Evolutionary conservation across 176 grass and related monocot genomes (phyloP).

Genomic region (Canna indica): DNA sequence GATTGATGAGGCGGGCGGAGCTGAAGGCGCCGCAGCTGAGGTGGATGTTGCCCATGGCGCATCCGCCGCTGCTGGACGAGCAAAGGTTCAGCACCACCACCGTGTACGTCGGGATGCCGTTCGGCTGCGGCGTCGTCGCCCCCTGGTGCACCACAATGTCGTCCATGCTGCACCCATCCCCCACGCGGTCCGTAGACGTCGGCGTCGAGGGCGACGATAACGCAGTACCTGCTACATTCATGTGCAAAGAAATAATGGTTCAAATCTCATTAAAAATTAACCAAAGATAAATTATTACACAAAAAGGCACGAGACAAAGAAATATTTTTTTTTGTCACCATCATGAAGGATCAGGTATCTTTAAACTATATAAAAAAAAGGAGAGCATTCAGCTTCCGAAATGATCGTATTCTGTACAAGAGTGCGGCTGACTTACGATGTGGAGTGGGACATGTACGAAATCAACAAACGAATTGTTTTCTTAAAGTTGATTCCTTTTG

Average conservation of each 20-base stretch:
- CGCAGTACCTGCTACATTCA: no score
- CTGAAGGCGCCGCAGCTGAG: conserved; percentile 89
- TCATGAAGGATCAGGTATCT: neutral
- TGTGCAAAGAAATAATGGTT: neutral
- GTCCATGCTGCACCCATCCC: conserved; percentile 25
- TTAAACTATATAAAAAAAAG: neutral
- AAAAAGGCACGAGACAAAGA: neutral
- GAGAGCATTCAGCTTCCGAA: neutral
- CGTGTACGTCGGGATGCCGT: conserved; percentile 58
- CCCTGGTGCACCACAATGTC: conserved; percentile 47
- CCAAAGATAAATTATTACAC: no score
- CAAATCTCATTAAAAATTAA: neutral
- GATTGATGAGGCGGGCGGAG: conserved; percentile 70
- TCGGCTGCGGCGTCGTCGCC: conserved; percentile 32
- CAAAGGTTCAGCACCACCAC: conserved; percentile 79
- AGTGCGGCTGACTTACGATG: neutral
- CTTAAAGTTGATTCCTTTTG: neutral
- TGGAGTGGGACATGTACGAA: neutral
- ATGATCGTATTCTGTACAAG: neutral
- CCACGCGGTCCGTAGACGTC: conserved; percentile 22
- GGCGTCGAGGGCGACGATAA: neutral
- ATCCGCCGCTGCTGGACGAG: conserved; percentile 1
- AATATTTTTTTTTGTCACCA: neutral
- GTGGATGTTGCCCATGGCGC: conserved; percentile 59
- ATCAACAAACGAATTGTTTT: neutral